Percentiles rank a stretch among this genome's conserved stretches.
phyloP scores from a whole-genome alignment of 352 stramenopile species.

The Pythium dissimile region DNA sequence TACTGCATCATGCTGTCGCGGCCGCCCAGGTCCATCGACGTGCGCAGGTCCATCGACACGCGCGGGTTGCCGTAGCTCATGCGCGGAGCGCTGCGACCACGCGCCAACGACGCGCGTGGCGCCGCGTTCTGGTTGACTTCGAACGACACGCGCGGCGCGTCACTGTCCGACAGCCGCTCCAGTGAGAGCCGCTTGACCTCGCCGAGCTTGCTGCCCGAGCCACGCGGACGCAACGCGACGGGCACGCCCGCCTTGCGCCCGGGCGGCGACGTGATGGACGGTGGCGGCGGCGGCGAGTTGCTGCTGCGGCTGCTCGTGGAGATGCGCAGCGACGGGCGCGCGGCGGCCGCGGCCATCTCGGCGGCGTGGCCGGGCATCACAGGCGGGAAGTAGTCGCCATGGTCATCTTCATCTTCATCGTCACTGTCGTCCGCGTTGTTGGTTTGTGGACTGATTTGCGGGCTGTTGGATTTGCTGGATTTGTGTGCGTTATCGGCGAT shows the following conservation, averaged over 20 bases:
- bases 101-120: constrained; percentile 5
- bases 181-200: constrained; percentile 28
- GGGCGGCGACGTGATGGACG: neutral
- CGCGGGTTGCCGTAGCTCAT: constrained; percentile 1
- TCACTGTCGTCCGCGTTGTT: constrained; percentile 18
- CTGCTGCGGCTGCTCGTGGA: constrained; percentile 3
- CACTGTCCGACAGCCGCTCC: constrained; percentile 20
- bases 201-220: constrained; percentile 27
- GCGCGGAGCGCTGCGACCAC: neutral
- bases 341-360: neutral
- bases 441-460: too few relatives aligned
- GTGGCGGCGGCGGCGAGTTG: neutral
- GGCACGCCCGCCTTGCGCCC: constrained; percentile 4
- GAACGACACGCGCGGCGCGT: constrained; percentile 20
- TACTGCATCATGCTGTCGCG: constrained; percentile 75
- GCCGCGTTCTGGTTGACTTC: constrained; percentile 36
- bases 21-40: constrained; percentile 16
- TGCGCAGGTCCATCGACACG: constrained; percentile 13
- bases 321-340: constrained; percentile 2
- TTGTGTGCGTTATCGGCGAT: constrained; percentile 21
- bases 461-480: too few relatives aligned
- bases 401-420: constrained; percentile 27
- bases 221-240: constrained; percentile 28
- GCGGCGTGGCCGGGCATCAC: constrained; percentile 8
- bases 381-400: constrained; percentile 19